Percentiles rank a stretch among this genome's conserved stretches.
phyloP scores from a whole-genome alignment of 108 stramenopile species.

The Cyclotella distinguenda region DNA sequence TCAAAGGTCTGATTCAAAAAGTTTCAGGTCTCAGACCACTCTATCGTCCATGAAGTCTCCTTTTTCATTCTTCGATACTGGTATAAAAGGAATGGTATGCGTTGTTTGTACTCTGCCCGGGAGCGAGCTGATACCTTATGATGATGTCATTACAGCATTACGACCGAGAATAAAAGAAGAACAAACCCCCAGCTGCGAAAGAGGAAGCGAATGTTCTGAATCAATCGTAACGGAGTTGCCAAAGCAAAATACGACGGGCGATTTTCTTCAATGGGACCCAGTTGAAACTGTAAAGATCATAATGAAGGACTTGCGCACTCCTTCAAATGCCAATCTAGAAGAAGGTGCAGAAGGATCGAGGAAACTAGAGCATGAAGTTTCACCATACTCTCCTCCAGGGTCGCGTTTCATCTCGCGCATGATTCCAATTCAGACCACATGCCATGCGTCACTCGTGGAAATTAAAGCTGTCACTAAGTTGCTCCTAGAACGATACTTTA shows the following conservation, averaged over 20 bases:
- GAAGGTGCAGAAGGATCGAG: neutral
- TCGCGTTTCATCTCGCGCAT: slow-evolving; percentile 76
- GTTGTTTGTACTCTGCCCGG: slow-evolving; percentile 53
- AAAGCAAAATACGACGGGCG: neutral
- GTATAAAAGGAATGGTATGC: slow-evolving; percentile 68
- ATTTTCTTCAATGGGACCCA: slow-evolving; percentile 61
- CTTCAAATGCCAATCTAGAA: slow-evolving; percentile 9
- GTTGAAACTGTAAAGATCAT: slow-evolving; percentile 58
- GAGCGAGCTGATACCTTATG: slow-evolving; percentile 50
- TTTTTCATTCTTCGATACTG: slow-evolving; percentile 64
- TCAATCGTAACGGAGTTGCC: neutral
- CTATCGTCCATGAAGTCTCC: slow-evolving; percentile 39
- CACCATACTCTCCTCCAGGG: slow-evolving; percentile 36
- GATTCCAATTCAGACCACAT: slow-evolving; percentile 83
- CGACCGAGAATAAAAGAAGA: slow-evolving; percentile 15
- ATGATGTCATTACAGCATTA: slow-evolving; percentile 31
- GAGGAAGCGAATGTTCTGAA: neutral
- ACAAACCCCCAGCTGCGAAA: neutral
- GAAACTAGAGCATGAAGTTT: slow-evolving; percentile 1
- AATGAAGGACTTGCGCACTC: slow-evolving; percentile 35
- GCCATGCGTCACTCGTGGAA: slow-evolving; percentile 74
- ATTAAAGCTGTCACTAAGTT: slow-evolving; percentile 44
- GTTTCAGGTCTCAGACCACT: neutral
- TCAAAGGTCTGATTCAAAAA: slow-evolving; percentile 1
- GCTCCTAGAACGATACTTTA: slow-evolving; percentile 48